phyloP scores from a whole-genome alignment of 1,284 basidiomycete species.

The Sporisorium scitamineum region DNA sequence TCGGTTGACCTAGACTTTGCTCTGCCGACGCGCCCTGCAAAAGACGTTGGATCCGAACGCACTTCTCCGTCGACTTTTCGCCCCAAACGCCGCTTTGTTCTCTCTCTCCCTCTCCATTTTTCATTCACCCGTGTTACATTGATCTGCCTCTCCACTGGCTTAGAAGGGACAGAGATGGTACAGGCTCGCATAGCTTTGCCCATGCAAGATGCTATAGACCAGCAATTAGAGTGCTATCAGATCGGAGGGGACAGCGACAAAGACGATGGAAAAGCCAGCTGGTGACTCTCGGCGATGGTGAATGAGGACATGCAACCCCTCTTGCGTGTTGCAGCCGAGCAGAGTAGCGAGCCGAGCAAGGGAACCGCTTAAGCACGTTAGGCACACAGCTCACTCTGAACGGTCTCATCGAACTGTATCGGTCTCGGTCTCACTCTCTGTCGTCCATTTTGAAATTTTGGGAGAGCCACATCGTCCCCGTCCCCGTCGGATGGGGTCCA shows the following conservation, averaged over 20 bases:
- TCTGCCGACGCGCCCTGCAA: constrained; percentile 2
- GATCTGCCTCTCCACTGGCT: background rate
- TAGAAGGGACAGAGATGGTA: background rate
- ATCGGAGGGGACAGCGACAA: background rate
- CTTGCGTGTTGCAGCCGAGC: background rate
- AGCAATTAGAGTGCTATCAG: background rate
- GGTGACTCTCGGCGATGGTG: background rate
- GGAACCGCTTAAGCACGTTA: background rate
- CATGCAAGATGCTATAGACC: too few relatives aligned
- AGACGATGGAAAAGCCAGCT: background rate
- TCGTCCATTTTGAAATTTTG: too few relatives aligned
- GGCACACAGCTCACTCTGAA: background rate
- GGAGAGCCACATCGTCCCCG: too few relatives aligned
- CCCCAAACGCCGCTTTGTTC: background rate
- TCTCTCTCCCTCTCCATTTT: background rate
- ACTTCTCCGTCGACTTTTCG: background rate
- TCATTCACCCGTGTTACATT: background rate
- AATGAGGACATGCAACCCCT: background rate
- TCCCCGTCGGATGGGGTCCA: too few relatives aligned
- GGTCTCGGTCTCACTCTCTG: too few relatives aligned
- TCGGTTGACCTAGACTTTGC: background rate
- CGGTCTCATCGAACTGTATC: too few relatives aligned
- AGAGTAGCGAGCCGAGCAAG: background rate
- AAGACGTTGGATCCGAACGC: background rate
- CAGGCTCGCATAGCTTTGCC: background rate